Percentiles rank a stretch among this genome's conserved stretches.
Conservation (phyloP, 768 basidiomycete species). For the Tephrocybe sp. region DNA sequence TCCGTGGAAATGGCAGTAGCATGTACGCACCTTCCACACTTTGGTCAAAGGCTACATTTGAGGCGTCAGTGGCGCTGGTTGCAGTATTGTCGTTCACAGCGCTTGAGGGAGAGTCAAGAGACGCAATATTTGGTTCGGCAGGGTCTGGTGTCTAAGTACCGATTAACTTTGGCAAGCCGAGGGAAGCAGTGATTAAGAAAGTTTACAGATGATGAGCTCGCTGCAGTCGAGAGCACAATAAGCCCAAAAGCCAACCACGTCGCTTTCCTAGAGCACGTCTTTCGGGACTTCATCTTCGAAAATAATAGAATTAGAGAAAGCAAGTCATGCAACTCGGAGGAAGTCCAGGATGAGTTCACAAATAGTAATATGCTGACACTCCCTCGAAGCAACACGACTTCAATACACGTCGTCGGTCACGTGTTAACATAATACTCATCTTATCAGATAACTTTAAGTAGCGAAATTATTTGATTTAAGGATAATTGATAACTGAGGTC, state of each 20-base stretch:
- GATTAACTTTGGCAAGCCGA: slow-evolving; percentile 7
- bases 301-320: slow-evolving; percentile 1
- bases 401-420: slow-evolving; percentile 20
- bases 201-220: slow-evolving; percentile 29
- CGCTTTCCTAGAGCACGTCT: slow-evolving; percentile 40
- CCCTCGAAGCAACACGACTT: slow-evolving; percentile 1
- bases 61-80: slow-evolving; percentile 2
- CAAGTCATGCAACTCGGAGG: slow-evolving; percentile 8
- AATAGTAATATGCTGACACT: not conserved
- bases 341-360: not conserved
- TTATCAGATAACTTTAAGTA: slow-evolving; percentile 11
- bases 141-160: slow-evolving; percentile 5
- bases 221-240: slow-evolving; percentile 47
- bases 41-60: slow-evolving; percentile 39
- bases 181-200: slow-evolving; percentile 1
- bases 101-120: slow-evolving; percentile 1
- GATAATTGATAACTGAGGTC: no score
- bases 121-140: not conserved
- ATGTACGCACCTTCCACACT: slow-evolving; percentile 47
- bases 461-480: no score
- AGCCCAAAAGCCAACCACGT: slow-evolving; percentile 63
- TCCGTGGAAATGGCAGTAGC: not conserved
- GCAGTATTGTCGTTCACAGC: not conserved
- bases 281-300: slow-evolving; percentile 22
- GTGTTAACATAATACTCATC: slow-evolving; percentile 16